Percentiles rank a stretch among this genome's conserved stretches.
These are phyloP conservation scores for Juncus inflexus DNA, from an alignment of 176 grass and related monocot genomes.

Conservation along the genomic window DNA sequence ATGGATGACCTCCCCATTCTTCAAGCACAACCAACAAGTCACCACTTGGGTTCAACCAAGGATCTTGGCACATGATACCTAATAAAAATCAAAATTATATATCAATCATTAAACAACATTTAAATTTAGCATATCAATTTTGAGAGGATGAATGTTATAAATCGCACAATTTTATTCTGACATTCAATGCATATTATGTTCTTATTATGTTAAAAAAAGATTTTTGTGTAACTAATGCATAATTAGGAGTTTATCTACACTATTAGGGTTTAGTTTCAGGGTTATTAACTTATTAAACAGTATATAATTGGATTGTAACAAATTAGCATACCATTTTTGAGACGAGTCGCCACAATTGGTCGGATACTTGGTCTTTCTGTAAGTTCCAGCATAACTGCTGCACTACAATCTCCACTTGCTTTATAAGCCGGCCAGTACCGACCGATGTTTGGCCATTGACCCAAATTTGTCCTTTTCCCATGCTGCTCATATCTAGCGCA, in stretches of 20 bases:
- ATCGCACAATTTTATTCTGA: too few species aligned
- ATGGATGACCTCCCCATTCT: slow-evolving; percentile 75
- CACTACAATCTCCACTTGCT: slow-evolving; percentile 50
- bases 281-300: not conserved
- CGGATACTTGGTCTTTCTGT: slow-evolving; percentile 50
- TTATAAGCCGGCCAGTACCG: slow-evolving; percentile 76
- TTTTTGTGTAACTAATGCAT: not conserved
- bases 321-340: slow-evolving; percentile 63
- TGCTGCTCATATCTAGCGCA: slow-evolving; percentile 90
- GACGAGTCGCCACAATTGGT: slow-evolving; percentile 62
- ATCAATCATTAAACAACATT: not conserved
- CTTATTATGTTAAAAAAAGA: not conserved
- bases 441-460: slow-evolving; percentile 72
- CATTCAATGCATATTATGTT: too few species aligned
- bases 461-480: slow-evolving; percentile 95
- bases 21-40: slow-evolving; percentile 79
- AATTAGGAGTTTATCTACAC: not conserved
- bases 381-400: slow-evolving; percentile 64
- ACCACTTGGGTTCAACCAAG: slow-evolving; percentile 62
- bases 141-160: too few species aligned
- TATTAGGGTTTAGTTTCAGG: not conserved
- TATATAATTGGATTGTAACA: not conserved
- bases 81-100: slow-evolving; percentile 18
- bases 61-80: slow-evolving; percentile 89
- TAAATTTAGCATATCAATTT: too few species aligned